Evolutionary conservation across 2,329 filamentous ascomycete species (phyloP), one percentile per base, ranked within the genome.

Genomic region (Monilinia laxa): DNA sequence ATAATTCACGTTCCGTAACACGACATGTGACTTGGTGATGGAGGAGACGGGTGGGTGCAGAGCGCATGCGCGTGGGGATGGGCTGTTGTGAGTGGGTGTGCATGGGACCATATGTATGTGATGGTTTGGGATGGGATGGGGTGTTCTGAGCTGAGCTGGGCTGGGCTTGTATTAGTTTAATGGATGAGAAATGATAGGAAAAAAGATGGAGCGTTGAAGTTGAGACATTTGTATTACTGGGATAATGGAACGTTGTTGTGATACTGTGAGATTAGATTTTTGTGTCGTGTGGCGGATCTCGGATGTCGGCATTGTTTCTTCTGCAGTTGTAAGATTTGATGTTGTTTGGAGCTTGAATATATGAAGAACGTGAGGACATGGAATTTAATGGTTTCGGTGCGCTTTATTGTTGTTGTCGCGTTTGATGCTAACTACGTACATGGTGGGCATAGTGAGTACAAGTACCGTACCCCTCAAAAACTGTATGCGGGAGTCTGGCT

Each of bases 1-100:
- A 58, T n/a, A 31, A n/a, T 14, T 42, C 20, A 40, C 31, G 12
- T 16, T 20, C 45, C 5, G n/a, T 11, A 42, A 25, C n/a, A 42
- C 38, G 40, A n/a, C n/a, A 31, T 1, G 18, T 49, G 25, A 59
- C 40, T 35, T 42, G 42, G 49, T 7, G 7, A 28, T 5, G 35
- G 25, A 35, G 0, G 4, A 45, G 20, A 49, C 20, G 42, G 20
- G 47, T 10, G 31, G 3, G 45, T 47, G 56, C 25, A 35, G 31
- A 31, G 23, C n/a, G 12, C 57, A 59, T 59, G 42, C 57, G 25
- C 57, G 57, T n/a, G 42, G 28, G 7, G 47, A 59, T 25, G 56
- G 56, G 10, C 14, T 59, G 47, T 49, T 59, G 42, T 35, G 31
- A 35, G 31, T 9, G 31, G 31, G 31, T 35, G 7, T 35, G 31